Evolutionary conservation across 176 grass and related monocot genomes (phyloP).

Genomic region (Rhynchospora pubera): DNA sequence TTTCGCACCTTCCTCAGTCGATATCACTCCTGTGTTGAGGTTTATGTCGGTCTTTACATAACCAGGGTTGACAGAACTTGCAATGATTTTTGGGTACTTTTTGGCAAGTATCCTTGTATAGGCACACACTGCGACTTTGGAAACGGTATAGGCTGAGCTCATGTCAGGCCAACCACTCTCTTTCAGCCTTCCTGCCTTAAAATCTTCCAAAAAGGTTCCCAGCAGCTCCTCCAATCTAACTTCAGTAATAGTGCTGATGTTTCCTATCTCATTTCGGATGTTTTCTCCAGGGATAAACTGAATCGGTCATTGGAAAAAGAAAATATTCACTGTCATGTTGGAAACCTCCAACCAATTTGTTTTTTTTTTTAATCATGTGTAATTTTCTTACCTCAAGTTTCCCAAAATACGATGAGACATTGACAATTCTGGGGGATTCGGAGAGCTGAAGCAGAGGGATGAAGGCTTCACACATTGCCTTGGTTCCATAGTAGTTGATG

Average conservation of each 20-base stretch:
- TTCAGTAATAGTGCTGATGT: slow-evolving; percentile 40
- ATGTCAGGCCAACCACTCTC: slow-evolving; percentile 42
- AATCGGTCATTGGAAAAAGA: background rate
- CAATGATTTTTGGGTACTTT: slow-evolving; percentile 32
- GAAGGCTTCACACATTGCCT: slow-evolving; percentile 2
- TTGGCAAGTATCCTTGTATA: slow-evolving; percentile 47
- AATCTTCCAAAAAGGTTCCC: slow-evolving; percentile 45
- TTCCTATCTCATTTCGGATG: slow-evolving; percentile 31
- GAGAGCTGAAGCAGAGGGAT: slow-evolving; percentile 23
- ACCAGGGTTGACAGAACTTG: slow-evolving; percentile 59
- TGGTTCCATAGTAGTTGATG: slow-evolving; percentile 28
- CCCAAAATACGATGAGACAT: background rate
- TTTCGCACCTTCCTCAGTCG: slow-evolving; percentile 44
- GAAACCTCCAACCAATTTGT: background rate
- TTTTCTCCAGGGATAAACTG: slow-evolving; percentile 46
- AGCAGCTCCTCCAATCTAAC: slow-evolving; percentile 38
- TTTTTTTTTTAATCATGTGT: background rate
- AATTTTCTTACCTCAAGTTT: background rate
- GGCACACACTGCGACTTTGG: slow-evolving; percentile 53
- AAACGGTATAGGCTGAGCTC: slow-evolving; percentile 50
- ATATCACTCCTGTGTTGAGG: slow-evolving; percentile 41
- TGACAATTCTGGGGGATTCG: slow-evolving; percentile 14
- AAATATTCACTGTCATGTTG: background rate
- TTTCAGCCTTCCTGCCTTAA: slow-evolving; percentile 39
- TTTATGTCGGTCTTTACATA: slow-evolving; percentile 48